phyloP scores from a whole-genome alignment of 805 yeast genomes.

The Yarrowia divulgata region DNA sequence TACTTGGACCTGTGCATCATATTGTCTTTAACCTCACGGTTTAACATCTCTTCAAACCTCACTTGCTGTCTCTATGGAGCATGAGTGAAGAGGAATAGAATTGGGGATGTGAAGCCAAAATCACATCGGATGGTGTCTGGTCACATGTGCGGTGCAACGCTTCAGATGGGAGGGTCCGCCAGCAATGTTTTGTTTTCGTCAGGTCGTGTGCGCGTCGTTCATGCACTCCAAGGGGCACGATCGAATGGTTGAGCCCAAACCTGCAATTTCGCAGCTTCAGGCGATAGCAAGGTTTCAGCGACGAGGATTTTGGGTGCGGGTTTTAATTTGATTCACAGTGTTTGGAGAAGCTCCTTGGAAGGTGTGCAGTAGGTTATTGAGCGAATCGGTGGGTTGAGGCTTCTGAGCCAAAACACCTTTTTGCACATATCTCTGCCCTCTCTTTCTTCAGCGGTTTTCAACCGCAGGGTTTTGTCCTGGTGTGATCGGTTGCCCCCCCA shows the following conservation, averaged over 20 bases:
- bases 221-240: constrained; percentile 7
- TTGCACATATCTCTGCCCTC: neutral
- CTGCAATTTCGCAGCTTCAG: constrained; percentile 27
- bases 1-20: too few species aligned
- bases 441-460: neutral
- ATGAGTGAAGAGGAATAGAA: constrained; percentile 2
- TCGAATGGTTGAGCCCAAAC: constrained; percentile 1
- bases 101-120: constrained; percentile 12
- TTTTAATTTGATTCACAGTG: constrained; percentile 17
- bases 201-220: constrained; percentile 27
- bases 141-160: constrained; percentile 7
- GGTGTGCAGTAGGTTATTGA: constrained; percentile 14
- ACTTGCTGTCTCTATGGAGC: constrained; percentile 30
- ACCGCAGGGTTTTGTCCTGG: too few species aligned
- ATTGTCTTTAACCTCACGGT: constrained; percentile 25
- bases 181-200: constrained; percentile 10
- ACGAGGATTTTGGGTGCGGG: constrained; percentile 25
- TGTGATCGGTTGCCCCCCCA: neutral
- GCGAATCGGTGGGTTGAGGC: constrained; percentile 2
- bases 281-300: constrained; percentile 32
- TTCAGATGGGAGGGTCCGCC: neutral
- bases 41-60: constrained; percentile 29
- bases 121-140: neutral
- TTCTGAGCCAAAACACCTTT: constrained; percentile 9
- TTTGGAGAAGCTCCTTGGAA: neutral